These are phyloP conservation scores for Xylariomycetidae sp. DNA, from an alignment of 2,329 filamentous ascomycete genomes.

Conservation along the genomic window DNA sequence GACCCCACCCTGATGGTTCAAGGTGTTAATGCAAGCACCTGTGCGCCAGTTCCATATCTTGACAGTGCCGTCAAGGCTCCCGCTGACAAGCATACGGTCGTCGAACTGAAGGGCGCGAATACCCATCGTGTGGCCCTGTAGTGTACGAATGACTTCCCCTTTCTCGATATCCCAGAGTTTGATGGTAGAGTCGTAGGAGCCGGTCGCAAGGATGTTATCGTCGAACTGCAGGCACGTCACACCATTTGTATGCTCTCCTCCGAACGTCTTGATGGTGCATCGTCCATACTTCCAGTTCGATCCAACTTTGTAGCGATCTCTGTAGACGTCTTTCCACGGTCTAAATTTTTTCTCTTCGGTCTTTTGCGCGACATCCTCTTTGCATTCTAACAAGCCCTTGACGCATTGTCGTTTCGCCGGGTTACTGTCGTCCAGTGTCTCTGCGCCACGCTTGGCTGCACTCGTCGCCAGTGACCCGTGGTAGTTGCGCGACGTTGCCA, in stretches of 20 bases:
- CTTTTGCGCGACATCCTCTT: constrained; percentile 9
- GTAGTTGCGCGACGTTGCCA: constrained; percentile 5
- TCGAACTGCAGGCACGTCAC: constrained; percentile 66
- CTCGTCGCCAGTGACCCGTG: constrained; percentile 8
- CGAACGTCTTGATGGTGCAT: constrained; percentile 76
- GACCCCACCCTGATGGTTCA: constrained; percentile 74
- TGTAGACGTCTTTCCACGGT: constrained; percentile 96
- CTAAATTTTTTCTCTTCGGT: constrained; percentile 47
- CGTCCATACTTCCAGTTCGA: constrained; percentile 97
- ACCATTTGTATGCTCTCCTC: constrained; percentile 76
- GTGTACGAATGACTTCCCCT: constrained; percentile 76
- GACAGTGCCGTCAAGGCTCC: constrained; percentile 79
- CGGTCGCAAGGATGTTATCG: constrained; percentile 85
- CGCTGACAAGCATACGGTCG: constrained; percentile 83
- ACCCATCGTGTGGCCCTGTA: constrained; percentile 74
- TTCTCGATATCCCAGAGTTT: constrained; percentile 96
- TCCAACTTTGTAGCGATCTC: constrained; percentile 89
- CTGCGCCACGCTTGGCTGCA: constrained; percentile 29
- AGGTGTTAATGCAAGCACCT: constrained; percentile 76
- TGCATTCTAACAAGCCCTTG: constrained; percentile 15
- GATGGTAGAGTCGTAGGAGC: constrained; percentile 90
- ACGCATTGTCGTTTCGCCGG: constrained; percentile 31
- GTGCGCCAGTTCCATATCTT: constrained; percentile 97
- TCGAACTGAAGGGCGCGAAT: constrained; percentile 91
- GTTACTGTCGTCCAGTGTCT: constrained; percentile 18